These are phyloP conservation scores for Crepidotus variabilis DNA, from an alignment of 768 basidiomycete species.

Conservation along the genomic window DNA sequence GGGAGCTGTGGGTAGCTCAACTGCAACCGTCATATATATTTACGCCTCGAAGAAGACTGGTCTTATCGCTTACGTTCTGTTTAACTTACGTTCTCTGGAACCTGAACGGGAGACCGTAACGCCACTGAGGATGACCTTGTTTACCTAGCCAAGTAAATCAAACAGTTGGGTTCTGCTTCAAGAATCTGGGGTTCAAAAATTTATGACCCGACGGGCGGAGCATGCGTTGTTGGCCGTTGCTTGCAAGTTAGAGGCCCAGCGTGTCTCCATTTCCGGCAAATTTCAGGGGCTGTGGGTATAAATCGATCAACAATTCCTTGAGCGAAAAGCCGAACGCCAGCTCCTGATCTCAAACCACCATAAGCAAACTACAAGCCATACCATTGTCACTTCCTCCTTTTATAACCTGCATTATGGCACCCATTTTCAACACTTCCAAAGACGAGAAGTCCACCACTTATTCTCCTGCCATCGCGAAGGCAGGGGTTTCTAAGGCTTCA, in stretches of 20 bases:
- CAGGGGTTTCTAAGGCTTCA: constrained; percentile 9
- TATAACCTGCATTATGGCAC: background rate
- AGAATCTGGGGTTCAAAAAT: background rate
- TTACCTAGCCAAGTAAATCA: too few species aligned
- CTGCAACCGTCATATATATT: too few species aligned
- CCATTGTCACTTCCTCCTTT: background rate
- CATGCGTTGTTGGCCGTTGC: background rate
- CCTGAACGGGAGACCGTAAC: too few species aligned
- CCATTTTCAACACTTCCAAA: background rate
- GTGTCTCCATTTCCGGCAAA: background rate
- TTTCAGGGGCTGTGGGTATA: background rate
- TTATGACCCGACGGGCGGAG: background rate
- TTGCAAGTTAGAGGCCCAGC: background rate
- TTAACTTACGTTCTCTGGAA: too few species aligned
- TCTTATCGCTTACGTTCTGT: too few species aligned
- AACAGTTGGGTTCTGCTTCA: too few species aligned
- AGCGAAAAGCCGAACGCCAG: background rate
- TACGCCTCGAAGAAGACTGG: too few species aligned
- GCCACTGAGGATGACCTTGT: too few species aligned
- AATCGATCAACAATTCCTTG: background rate
- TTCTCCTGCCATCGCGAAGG: constrained; percentile 5
- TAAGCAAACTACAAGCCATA: background rate
- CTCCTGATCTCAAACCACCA: background rate
- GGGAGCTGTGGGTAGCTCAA: too few species aligned
- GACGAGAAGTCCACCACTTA: background rate